phyloP scores from a whole-genome alignment of 2,329 filamentous ascomycete genomes.

The Ceratocystis harringtonii region DNA sequence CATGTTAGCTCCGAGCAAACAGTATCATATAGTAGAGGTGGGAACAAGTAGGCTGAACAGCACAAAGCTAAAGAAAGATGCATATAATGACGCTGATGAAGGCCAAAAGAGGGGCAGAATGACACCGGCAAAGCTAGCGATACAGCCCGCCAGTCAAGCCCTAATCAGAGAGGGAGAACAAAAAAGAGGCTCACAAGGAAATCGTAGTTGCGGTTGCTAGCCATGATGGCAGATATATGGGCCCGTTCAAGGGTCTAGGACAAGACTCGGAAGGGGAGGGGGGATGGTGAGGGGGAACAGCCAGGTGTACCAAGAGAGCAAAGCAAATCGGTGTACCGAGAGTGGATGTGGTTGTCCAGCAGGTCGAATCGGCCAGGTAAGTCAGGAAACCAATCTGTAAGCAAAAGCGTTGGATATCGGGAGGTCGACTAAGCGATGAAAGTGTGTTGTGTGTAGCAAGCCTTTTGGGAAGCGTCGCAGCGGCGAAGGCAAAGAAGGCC shows the following conservation, averaged over 20 bases:
- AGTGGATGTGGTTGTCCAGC: not conserved
- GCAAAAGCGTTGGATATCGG: no score
- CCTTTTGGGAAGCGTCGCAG: not conserved
- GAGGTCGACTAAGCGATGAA: no score
- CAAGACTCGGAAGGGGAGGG: not conserved
- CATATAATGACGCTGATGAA: not conserved
- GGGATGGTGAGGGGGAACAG: not conserved
- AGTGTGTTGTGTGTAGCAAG: no score
- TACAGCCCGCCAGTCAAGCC: not conserved
- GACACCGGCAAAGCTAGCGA: not conserved
- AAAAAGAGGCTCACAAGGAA: slow-evolving; percentile 55
- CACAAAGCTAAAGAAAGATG: not conserved
- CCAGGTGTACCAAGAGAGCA: not conserved
- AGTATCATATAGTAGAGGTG: not conserved
- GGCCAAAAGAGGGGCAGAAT: not conserved
- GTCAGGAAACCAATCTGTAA: not conserved
- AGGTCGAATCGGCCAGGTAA: not conserved
- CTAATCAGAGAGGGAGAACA: slow-evolving; percentile 11
- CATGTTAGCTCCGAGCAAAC: no score
- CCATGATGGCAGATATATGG: slow-evolving; percentile 43
- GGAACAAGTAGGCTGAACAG: not conserved
- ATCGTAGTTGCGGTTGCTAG: slow-evolving; percentile 96
- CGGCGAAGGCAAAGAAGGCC: no score
- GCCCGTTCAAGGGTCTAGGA: not conserved
- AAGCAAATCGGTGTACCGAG: not conserved